Evolutionary conservation across 2,329 filamentous ascomycete species (phyloP), one percentile per base, ranked within the genome.

Genomic region (Botrytis galanthina): DNA sequence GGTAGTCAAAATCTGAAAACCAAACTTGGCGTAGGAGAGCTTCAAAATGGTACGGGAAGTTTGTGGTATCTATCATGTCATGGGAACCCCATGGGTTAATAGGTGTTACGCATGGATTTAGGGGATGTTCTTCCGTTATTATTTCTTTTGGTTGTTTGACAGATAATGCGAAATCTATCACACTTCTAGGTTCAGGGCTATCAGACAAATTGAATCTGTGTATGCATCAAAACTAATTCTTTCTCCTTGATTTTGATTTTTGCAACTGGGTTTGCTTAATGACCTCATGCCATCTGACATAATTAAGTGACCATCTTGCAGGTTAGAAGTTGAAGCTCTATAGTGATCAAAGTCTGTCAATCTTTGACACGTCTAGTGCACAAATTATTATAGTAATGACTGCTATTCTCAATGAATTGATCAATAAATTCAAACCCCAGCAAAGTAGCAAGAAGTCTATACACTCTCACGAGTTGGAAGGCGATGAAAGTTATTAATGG

Each of bases 121-220:
- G n/a, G 39, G 37, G 29, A 46, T 35, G 4, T 46, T 44, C 29
- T 70, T 37, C 44, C 54, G 37, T 70, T 20, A 0, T 37, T 35
- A 22, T 60, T 70, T 59, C n/a, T 70, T 46, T 46, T 61, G 39
- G 22, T 9, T n/a, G 12, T 61, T 37, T 46, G 20, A 46, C 37
- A 22, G 54, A 70, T 46, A 61, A 61, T 46, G 54, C 54, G 67
- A 46, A 22, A 70, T 70, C 54, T 46, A 46, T 61, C 39, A 22
- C 8, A 61, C n/a, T 61, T n/a, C 7, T 37, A n/a, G 29, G 39
- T 51, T 61, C 22, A 37, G 39, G 12, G n/a, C 26, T 61, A 61
- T 46, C 67, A 26, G 18, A 46, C n/a, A 70, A 59, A 69, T 26
- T 60, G 67, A n/a, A 70, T 32, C 39, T 70, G 32, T 26, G 48